A percentile compares a stretch with the other conserved stretches of the same genome.
Evolutionary conservation across 2,329 filamentous ascomycete species (phyloP).

Genomic region (Penicillium hordei): DNA sequence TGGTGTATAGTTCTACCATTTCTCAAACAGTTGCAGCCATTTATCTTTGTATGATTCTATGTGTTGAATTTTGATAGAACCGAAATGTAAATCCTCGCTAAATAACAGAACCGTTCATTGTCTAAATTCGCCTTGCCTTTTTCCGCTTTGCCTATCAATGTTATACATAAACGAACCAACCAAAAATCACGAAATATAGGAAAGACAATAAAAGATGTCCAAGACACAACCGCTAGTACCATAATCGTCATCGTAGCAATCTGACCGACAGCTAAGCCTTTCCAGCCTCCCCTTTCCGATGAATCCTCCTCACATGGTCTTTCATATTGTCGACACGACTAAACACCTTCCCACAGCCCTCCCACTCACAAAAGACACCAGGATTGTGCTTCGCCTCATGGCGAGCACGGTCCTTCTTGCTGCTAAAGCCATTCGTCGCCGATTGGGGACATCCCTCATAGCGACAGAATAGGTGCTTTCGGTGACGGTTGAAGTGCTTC

Average conservation of each 20-base stretch:
- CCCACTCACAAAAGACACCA: constrained; percentile 59
- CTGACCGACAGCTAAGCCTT: not conserved
- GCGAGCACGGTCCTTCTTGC: constrained; percentile 61
- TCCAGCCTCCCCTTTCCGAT: constrained; percentile 26
- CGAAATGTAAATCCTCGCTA: not conserved
- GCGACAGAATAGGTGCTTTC: constrained; percentile 61
- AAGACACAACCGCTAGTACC: not conserved
- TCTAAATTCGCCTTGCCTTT: not conserved
- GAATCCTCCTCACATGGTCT: constrained; percentile 49
- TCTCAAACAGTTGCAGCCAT: not conserved
- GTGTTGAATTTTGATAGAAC: not conserved
- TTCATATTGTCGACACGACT: constrained; percentile 64
- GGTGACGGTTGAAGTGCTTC: constrained; percentile 64
- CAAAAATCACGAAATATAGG: not conserved
- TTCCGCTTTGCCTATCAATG: not conserved
- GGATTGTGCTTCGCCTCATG: constrained; percentile 65
- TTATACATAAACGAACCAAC: not conserved
- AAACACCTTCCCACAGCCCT: constrained; percentile 58
- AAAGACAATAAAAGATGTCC: not conserved
- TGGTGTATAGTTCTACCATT: not conserved
- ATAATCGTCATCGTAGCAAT: not conserved
- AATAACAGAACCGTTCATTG: not conserved
- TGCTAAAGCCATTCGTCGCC: constrained; percentile 58
- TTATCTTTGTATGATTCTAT: not conserved
- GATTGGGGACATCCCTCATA: constrained; percentile 59